Base-by-base conservation (phyloP, 106 monocot genomes). In the Acanthochlamys bracteata region DNA sequence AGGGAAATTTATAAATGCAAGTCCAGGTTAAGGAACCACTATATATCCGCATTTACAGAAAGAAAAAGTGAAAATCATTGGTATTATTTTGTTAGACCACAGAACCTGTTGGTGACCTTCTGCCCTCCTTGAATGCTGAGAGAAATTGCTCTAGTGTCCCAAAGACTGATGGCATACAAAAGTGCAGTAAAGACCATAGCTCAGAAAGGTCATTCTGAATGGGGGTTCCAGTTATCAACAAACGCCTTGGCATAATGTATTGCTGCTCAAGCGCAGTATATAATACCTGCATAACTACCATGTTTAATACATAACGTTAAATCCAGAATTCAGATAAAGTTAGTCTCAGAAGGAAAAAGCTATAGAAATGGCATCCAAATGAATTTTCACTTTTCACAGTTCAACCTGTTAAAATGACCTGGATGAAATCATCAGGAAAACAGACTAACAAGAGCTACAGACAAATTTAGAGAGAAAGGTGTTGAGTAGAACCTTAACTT, bases 131-230 rank as follows among this genome's bases (percentile, higher is more conserved):
- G 60, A 98, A 98, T 60, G 80, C 76, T 11, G 82, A 85, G 73
- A 85, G 25, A 59, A 98, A 98, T 60, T 98, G 83, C 39, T 88
- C 88, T 63, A 81, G 42, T 41, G 78, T 83, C 33, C 96, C 91
- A 75, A 98, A 92, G 11, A 88, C 56, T 42, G 75, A 72, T 54
- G 96, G 96, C 83, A 98, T 80, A 56, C 96, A 98, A 60, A 98
- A 98, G 74, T 98, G 96, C 92, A 98, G 73, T 69, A 98, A 78
- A 53, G 96, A 77, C 96, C 96, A 98, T 49, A 98, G 67, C 67
- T 98, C 92, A 21, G 88, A 75, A 24, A 98, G 83, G 56, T 88
- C 91, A 66, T 98, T 98, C 71, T 98, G 96, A 47, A 98, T 83
- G 27, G 96, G 96, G 12, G 96, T 98, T 57, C 96, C 96, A 57